These are phyloP conservation scores for Septoria linicola DNA, from an alignment of 2,329 filamentous ascomycete genomes.

Conservation along the genomic window DNA sequence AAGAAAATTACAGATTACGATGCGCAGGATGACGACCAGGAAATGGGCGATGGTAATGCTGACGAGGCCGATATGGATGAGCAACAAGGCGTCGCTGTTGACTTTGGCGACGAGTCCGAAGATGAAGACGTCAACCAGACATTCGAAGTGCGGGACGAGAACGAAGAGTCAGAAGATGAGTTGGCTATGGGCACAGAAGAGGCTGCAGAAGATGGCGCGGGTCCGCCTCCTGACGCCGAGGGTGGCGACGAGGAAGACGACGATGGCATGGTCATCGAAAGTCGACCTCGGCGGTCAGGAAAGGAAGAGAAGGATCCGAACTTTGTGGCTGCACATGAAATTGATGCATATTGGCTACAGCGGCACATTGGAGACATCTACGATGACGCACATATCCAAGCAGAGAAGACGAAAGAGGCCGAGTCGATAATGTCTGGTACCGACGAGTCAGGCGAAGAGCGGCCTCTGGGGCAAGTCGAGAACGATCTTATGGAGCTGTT, in stretches of 20 bases:
- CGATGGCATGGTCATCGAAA: constrained; percentile 82
- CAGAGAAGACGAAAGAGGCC: constrained; percentile 85
- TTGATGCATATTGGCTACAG: constrained; percentile 97
- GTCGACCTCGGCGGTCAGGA: constrained; percentile 53
- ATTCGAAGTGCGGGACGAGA: constrained; percentile 81
- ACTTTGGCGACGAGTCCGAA: constrained; percentile 89
- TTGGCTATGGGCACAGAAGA: constrained; percentile 43
- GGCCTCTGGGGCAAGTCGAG: constrained; percentile 85
- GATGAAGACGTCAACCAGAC: constrained; percentile 73
- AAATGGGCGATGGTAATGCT: constrained; percentile 67
- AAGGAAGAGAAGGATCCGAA: constrained; percentile 54
- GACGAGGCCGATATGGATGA: constrained; percentile 82
- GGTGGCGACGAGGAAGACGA: constrained; percentile 62
- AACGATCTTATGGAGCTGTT: constrained; percentile 99
- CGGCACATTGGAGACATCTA: constrained; percentile 86
- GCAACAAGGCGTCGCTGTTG: constrained; percentile 92
- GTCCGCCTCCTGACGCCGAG: constrained; percentile 45
- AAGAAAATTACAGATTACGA: constrained; percentile 99
- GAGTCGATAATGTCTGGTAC: constrained; percentile 78
- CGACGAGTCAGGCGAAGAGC: constrained; percentile 72
- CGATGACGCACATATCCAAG: constrained; percentile 85
- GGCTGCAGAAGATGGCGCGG: constrained; percentile 49
- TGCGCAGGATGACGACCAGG: constrained; percentile 90
- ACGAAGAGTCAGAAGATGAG: constrained; percentile 73
- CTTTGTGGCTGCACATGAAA: constrained; percentile 76